These are phyloP conservation scores for Lasiosphaeriaceae sp. DNA, from an alignment of 495 filamentous ascomycete genomes.

Conservation along the genomic window DNA sequence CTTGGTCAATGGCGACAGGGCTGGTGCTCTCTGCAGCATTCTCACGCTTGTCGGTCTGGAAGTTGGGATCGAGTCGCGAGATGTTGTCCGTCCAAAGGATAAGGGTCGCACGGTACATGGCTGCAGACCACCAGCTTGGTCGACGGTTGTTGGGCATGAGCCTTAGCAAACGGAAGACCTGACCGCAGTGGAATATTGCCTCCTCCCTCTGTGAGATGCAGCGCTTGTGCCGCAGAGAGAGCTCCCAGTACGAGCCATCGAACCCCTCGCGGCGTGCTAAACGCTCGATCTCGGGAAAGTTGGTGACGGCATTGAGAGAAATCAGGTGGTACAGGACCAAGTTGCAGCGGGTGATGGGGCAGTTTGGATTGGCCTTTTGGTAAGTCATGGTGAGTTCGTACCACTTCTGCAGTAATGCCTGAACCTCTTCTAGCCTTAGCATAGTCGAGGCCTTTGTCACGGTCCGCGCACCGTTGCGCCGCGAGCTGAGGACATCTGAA, in stretches of 20 bases:
- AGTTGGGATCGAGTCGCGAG: conserved; percentile 28
- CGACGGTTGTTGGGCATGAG: conserved; percentile 39
- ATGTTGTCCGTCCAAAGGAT: conserved; percentile 48
- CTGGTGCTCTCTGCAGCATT: neutral
- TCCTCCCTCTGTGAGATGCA: conserved; percentile 53
- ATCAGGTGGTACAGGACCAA: conserved; percentile 63
- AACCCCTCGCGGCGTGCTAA: conserved; percentile 51
- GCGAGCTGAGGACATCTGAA: conserved; percentile 29
- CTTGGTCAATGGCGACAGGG: conserved; percentile 36
- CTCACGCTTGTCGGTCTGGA: conserved; percentile 25
- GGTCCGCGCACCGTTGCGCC: conserved; percentile 29
- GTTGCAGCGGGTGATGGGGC: conserved; percentile 46
- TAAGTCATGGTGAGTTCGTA: conserved; percentile 45
- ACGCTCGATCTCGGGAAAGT: conserved; percentile 57
- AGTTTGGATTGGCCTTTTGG: conserved; percentile 31
- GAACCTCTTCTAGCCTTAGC: conserved; percentile 50
- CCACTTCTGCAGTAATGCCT: conserved; percentile 55
- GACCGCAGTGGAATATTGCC: conserved; percentile 57
- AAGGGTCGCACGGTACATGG: conserved; percentile 49
- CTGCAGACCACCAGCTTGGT: conserved; percentile 53
- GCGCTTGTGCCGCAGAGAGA: conserved; percentile 42
- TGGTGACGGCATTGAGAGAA: conserved; percentile 54
- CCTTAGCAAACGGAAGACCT: conserved; percentile 51
- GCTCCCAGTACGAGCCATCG: conserved; percentile 45
- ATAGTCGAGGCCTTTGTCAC: conserved; percentile 50